Conservation (phyloP, 352 stramenopile genomes). For the Elongisporangium prolatum region DNA sequence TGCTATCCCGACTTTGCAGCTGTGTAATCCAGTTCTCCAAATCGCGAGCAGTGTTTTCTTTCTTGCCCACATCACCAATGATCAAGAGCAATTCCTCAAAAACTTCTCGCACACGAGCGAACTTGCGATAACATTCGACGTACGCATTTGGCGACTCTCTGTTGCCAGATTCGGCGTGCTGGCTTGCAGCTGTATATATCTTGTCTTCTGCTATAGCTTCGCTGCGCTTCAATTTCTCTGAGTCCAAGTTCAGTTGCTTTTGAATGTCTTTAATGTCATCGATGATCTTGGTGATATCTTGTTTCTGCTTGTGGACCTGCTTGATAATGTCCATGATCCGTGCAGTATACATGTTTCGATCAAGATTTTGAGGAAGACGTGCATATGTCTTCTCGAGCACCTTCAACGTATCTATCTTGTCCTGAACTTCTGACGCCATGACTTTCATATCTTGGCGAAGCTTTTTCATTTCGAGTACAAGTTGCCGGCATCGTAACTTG, state of each 20-base stretch:
- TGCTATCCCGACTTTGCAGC: slow-evolving; percentile 67
- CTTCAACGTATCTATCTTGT: slow-evolving; percentile 57
- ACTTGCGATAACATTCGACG: slow-evolving; percentile 83
- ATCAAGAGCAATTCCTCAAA: slow-evolving; percentile 80
- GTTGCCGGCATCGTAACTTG: slow-evolving; percentile 47
- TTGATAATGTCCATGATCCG: slow-evolving; percentile 91
- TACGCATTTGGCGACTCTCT: slow-evolving; percentile 23
- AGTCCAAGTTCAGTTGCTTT: slow-evolving; percentile 72
- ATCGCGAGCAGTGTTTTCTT: slow-evolving; percentile 70
- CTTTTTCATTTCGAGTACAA: slow-evolving; percentile 64
- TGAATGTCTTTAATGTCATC: slow-evolving; percentile 72
- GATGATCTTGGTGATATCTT: slow-evolving; percentile 80
- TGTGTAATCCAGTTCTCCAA: slow-evolving; percentile 83
- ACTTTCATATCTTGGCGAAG: slow-evolving; percentile 62
- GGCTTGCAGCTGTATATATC: slow-evolving; percentile 62
- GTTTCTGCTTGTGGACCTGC: slow-evolving; percentile 86
- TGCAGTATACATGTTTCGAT: slow-evolving; percentile 81
- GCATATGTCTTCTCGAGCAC: slow-evolving; percentile 56
- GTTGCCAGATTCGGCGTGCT: slow-evolving; percentile 5
- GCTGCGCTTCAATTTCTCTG: slow-evolving; percentile 78
- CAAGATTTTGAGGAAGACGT: slow-evolving; percentile 39
- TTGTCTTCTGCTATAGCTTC: slow-evolving; percentile 83
- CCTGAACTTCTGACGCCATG: slow-evolving; percentile 55
- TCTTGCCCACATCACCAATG: slow-evolving; percentile 63
- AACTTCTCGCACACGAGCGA: slow-evolving; percentile 72